These are phyloP conservation scores for Forsythia viridissima DNA, from an alignment of 257 asterid species.

Conservation along the genomic window DNA sequence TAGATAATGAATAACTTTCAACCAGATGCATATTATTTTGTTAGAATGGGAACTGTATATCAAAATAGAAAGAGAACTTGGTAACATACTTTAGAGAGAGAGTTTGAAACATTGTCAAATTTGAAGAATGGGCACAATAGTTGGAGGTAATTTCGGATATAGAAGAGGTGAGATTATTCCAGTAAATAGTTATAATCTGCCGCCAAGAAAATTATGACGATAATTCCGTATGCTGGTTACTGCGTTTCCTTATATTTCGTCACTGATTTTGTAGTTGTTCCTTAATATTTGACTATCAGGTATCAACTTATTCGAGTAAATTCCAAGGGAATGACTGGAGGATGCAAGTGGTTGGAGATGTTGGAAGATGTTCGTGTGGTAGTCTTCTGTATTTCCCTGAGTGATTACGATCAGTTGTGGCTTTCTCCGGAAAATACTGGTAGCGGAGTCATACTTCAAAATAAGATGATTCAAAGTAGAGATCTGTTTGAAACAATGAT, in stretches of 20 bases:
- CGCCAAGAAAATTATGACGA: not conserved
- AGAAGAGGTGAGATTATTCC: not conserved
- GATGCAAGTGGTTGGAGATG: conserved; percentile 98
- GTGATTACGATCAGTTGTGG: conserved; percentile 76
- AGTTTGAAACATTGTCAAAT: not conserved
- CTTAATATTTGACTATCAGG: conserved; percentile 36
- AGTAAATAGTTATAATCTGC: not conserved
- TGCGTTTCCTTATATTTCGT: not conserved
- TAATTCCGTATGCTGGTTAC: not conserved
- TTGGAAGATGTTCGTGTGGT: conserved; percentile 87
- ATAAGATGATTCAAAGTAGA: conserved; percentile 82
- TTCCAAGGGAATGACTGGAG: conserved; percentile 78
- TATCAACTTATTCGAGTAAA: conserved; percentile 86
- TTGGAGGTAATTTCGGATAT: not conserved
- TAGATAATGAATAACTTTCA: not conserved
- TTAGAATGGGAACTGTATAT: not conserved
- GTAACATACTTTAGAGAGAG: not conserved
- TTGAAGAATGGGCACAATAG: not conserved
- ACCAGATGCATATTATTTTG: not conserved
- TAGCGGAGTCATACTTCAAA: conserved; percentile 43
- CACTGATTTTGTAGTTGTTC: not conserved
- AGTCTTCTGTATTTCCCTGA: conserved; percentile 68
- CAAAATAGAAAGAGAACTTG: not conserved
- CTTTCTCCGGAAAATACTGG: conserved; percentile 46
- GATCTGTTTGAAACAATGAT: conserved; percentile 73